Percentiles rank a stretch among this genome's conserved stretches.
Conservation (phyloP, 371 early-diverging fungal species). For the Mucor plumbeus region DNA sequence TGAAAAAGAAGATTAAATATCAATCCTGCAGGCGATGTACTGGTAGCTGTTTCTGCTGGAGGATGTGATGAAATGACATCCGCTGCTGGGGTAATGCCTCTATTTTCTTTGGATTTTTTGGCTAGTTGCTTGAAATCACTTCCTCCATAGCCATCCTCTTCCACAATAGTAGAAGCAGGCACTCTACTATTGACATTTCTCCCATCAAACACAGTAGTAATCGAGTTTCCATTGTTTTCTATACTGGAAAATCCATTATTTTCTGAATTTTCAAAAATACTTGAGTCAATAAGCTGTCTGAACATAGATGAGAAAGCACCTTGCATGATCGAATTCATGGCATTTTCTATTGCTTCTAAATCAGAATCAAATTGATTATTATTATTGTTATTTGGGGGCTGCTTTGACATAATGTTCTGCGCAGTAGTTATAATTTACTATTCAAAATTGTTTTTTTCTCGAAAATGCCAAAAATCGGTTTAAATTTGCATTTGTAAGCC, state of each 20-base stretch:
- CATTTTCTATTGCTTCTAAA: conserved; percentile 40
- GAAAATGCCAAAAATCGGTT: too few relatives aligned
- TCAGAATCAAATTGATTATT: conserved; percentile 29
- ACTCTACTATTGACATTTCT: conserved; percentile 8
- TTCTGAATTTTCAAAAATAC: conserved; percentile 14
- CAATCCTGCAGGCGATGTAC: not conserved
- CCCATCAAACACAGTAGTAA: conserved; percentile 20
- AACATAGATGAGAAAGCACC: conserved; percentile 39
- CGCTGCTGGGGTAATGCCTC: conserved; percentile 1
- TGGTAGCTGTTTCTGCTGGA: not conserved
- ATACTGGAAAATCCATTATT: not conserved
- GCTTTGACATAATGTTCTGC: conserved; percentile 13
- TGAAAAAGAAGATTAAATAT: conserved; percentile 6
- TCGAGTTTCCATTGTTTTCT: not conserved
- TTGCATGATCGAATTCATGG: conserved; percentile 44
- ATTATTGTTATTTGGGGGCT: conserved; percentile 14
- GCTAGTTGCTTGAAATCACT: conserved; percentile 45
- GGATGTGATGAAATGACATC: not conserved
- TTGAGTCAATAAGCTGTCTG: conserved; percentile 29
- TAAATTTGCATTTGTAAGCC: conserved; percentile 3
- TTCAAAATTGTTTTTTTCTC: too few relatives aligned
- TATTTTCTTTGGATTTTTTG: conserved; percentile 34
- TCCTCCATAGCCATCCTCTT: conserved; percentile 35
- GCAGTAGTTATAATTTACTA: not conserved
- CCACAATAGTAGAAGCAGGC: not conserved